Conservation (phyloP, 208 protist species). For the Acanthamoeba rhysodes region DNA sequence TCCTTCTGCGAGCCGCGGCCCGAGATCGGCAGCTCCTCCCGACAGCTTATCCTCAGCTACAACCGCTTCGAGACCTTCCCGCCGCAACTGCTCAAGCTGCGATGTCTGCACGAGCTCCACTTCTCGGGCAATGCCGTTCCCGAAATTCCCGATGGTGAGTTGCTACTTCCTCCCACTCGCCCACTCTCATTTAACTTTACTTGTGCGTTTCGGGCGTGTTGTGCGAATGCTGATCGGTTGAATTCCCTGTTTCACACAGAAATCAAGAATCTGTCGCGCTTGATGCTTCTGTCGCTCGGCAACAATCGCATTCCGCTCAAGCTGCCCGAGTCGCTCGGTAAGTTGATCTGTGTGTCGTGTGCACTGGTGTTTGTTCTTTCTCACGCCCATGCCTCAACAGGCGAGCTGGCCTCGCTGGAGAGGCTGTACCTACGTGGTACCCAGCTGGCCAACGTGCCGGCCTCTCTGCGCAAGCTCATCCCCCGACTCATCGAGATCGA, state of each 20-base stretch:
- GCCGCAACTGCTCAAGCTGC: slow-evolving; percentile 18
- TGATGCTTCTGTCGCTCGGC: slow-evolving; percentile 5
- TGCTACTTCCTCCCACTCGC: neutral
- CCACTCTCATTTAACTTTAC: too few species aligned
- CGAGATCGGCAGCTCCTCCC: slow-evolving; percentile 42
- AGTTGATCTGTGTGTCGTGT: neutral
- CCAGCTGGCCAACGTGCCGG: slow-evolving; percentile 14
- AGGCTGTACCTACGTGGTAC: slow-evolving; percentile 32
- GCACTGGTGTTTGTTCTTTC: neutral
- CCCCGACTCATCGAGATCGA: slow-evolving; percentile 61
- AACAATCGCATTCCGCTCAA: slow-evolving; percentile 64
- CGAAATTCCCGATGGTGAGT: neutral
- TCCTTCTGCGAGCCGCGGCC: slow-evolving; percentile 52
- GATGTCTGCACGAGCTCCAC: slow-evolving; percentile 55
- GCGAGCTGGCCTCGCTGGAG: slow-evolving; percentile 16
- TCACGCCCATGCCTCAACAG: neutral
- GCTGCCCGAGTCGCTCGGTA: slow-evolving; percentile 24
- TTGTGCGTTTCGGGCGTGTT: too few species aligned
- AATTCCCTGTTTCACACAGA: neutral
- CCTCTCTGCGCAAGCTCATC: neutral
- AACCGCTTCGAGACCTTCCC: slow-evolving; percentile 69
- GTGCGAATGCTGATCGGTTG: too few species aligned
- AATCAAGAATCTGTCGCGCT: slow-evolving; percentile 1
- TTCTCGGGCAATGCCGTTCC: slow-evolving; percentile 64
- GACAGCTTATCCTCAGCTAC: slow-evolving; percentile 52